Evolutionary conservation across 1,284 basidiomycete genomes (phyloP).

Genomic region (Cutaneotrichosporon cyanovorans): DNA sequence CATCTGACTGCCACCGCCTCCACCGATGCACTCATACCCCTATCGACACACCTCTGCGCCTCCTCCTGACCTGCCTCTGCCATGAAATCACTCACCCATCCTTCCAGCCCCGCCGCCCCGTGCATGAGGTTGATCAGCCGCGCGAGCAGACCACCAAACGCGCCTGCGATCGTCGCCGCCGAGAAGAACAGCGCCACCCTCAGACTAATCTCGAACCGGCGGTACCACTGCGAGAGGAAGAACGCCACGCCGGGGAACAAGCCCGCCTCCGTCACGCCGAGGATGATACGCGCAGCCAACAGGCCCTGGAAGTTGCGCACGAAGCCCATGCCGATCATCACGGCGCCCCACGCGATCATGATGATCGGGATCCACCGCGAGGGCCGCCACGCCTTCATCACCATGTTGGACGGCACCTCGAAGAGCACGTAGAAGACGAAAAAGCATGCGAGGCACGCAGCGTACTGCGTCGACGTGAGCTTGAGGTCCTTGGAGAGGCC

Average conservation of each 20-base stretch:
- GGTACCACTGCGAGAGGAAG: constrained; percentile 38
- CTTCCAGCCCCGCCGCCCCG: constrained; percentile 35
- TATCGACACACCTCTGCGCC: too few species aligned
- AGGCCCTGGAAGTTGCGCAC: constrained; percentile 41
- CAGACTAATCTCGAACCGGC: constrained; percentile 32
- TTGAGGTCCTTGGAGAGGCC: constrained; percentile 27
- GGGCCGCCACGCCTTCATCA: constrained; percentile 40
- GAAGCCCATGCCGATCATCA: constrained; percentile 46
- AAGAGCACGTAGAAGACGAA: constrained; percentile 37
- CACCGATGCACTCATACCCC: too few species aligned
- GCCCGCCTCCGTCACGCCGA: constrained; percentile 34
- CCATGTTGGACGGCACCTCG: constrained; percentile 57
- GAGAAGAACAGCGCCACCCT: constrained; percentile 40
- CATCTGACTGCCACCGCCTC: too few species aligned
- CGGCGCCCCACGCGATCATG: constrained; percentile 43
- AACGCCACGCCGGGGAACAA: constrained; percentile 39
- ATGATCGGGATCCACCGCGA: constrained; percentile 30
- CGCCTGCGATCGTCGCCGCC: constrained; percentile 40
- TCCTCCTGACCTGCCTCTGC: too few species aligned
- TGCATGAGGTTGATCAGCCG: constrained; percentile 44
- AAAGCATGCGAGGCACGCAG: constrained; percentile 32
- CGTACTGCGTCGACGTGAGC: constrained; percentile 25
- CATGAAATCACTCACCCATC: constrained; percentile 31
- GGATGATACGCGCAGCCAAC: constrained; percentile 33
- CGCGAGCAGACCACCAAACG: constrained; percentile 43